Conservation (phyloP, 2,329 filamentous ascomycete species). For the Alternaria metachromatica region DNA sequence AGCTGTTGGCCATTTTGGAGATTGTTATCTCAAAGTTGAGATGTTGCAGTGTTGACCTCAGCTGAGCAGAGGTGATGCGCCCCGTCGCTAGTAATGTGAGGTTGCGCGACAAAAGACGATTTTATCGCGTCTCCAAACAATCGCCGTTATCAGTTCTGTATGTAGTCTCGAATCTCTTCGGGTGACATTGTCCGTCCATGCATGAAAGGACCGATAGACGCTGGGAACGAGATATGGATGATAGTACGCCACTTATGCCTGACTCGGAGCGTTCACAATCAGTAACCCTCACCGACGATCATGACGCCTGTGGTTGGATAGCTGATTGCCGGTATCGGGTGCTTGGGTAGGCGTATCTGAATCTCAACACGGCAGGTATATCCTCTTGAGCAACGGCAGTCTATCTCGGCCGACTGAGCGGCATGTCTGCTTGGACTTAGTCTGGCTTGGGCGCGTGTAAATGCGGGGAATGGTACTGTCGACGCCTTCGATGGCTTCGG, state of each 20-base stretch:
- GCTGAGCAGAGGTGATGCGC: background rate
- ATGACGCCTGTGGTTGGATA: background rate
- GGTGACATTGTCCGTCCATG: slow-evolving; percentile 12
- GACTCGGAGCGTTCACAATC: slow-evolving; percentile 17
- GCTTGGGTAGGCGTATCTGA: background rate
- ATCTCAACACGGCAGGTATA: slow-evolving; percentile 14
- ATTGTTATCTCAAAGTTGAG: background rate
- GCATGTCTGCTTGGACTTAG: slow-evolving; percentile 11
- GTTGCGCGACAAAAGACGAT: background rate
- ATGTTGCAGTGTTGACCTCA: background rate
- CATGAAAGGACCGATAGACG: slow-evolving; percentile 8
- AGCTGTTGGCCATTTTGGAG: slow-evolving; percentile 34
- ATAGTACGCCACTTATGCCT: slow-evolving; percentile 17
- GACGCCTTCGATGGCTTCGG: slow-evolving; percentile 4
- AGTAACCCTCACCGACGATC: slow-evolving; percentile 17
- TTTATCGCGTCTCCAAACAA: background rate
- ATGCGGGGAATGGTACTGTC: slow-evolving; percentile 12
- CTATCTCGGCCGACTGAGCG: slow-evolving; percentile 5
- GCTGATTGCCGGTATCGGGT: slow-evolving; percentile 22
- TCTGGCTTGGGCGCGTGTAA: background rate
- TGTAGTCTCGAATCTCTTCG: slow-evolving; percentile 6
- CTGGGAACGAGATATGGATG: slow-evolving; percentile 17
- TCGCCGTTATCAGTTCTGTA: background rate
- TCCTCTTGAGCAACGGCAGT: background rate
- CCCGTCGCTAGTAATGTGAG: background rate